phyloP scores from a whole-genome alignment of 108 stramenopile genomes.

The Craspedostauros australis region DNA sequence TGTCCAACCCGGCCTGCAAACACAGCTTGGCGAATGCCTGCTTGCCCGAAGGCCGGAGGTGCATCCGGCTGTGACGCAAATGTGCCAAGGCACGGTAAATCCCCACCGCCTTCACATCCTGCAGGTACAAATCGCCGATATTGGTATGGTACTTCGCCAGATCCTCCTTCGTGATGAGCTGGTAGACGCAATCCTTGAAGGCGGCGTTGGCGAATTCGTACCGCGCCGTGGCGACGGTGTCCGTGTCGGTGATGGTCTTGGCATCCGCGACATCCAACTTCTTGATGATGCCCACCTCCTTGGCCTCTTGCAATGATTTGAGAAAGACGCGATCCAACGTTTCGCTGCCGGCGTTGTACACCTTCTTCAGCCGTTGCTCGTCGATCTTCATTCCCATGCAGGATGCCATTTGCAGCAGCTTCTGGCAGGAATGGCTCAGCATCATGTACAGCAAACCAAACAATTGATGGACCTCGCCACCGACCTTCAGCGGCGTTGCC shows the following conservation, averaged over 20 bases:
- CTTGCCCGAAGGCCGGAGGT: neutral
- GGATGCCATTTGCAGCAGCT: neutral
- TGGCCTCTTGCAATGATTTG: too few species aligned
- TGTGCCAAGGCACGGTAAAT: conserved; percentile 1
- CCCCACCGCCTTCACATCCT: neutral
- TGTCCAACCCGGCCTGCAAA: neutral
- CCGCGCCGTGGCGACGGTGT: too few species aligned
- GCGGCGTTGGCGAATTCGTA: conserved; percentile 1
- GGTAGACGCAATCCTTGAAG: neutral
- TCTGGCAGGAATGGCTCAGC: neutral
- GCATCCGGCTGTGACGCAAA: neutral
- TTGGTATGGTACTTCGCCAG: neutral
- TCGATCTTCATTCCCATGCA: conserved; percentile 1
- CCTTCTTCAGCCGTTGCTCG: too few species aligned
- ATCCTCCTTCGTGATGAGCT: neutral
- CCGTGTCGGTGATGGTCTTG: too few species aligned
- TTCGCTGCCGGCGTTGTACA: too few species aligned
- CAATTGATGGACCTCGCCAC: neutral
- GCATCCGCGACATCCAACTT: too few species aligned
- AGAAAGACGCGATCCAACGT: too few species aligned
- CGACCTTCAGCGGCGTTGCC: neutral
- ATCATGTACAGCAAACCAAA: neutral
- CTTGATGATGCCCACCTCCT: too few species aligned
- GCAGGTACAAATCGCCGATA: neutral
- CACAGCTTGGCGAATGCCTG: neutral